Conservation (phyloP, 768 basidiomycete species). For the Inosperma sp. region DNA sequence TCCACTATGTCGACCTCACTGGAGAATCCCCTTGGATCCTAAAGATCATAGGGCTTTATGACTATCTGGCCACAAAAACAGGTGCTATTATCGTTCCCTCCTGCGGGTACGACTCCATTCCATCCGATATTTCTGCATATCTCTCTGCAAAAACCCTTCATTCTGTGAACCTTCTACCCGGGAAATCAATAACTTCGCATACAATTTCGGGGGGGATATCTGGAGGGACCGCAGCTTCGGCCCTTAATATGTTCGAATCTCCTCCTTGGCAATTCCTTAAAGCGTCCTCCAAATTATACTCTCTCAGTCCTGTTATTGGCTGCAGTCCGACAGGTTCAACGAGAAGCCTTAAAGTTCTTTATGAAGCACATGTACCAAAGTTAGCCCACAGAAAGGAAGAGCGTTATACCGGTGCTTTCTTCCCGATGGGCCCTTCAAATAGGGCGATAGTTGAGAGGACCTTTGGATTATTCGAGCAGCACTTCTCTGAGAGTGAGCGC, state of each 20-base stretch:
- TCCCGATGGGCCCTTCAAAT: conserved; percentile 37
- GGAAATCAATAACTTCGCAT: conserved; percentile 54
- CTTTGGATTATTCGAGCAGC: conserved; percentile 37
- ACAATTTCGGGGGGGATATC: conserved; percentile 46
- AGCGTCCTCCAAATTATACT: conserved; percentile 30
- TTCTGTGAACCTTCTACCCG: conserved; percentile 35
- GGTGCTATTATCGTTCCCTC: conserved; percentile 74
- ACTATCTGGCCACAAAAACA: conserved; percentile 65
- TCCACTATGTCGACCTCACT: conserved; percentile 84
- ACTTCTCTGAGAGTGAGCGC: conserved; percentile 18
- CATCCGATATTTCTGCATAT: conserved; percentile 66
- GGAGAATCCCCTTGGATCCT: conserved; percentile 68
- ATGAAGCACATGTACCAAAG: conserved; percentile 38
- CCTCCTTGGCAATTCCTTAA: conserved; percentile 33
- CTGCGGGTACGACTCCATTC: conserved; percentile 75
- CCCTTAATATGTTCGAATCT: conserved; percentile 35
- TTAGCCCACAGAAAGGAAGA: not conserved
- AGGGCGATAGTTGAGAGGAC: conserved; percentile 40
- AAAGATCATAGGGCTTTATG: conserved; percentile 47
- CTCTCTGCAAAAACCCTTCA: conserved; percentile 69
- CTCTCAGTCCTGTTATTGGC: conserved; percentile 40
- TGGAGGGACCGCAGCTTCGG: conserved; percentile 57
- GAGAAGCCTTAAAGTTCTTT: conserved; percentile 29
- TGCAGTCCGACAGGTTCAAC: conserved; percentile 16
- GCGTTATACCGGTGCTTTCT: conserved; percentile 31